Base-by-base conservation (phyloP, 495 filamentous ascomycete genomes). In the Aspergillus conjunctus region DNA sequence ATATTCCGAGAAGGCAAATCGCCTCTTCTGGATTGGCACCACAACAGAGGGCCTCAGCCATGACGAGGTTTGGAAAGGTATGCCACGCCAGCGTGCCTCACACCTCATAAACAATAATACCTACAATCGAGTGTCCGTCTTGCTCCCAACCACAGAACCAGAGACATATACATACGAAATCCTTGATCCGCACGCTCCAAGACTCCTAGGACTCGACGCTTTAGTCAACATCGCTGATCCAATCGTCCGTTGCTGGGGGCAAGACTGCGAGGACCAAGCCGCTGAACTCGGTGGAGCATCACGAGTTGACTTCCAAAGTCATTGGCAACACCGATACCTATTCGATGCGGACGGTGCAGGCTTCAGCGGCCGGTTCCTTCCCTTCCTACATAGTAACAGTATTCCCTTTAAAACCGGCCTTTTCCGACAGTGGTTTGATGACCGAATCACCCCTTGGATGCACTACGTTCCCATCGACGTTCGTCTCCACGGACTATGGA, bases 401-500 rank as follows among this genome's bases (percentile, higher is more conserved):
- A 72, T 91, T 1, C 87, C 88, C 0, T 84, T 94, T 62, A 79
- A 85, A 34, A 75, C 78, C 0, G 79, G 85, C 0, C 74, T 92
- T 4, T 92, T 92, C 70, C 77, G 84, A 4, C 83, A 90, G 62
- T 94, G 91, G 91, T 91, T 84, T 68, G 87, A 88, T 54, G 81
- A 84, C 21, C 82, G 91, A 0, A 66, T 94, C 15, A 77, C 79
- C 54, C 82, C 90, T 7, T 94, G 90, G 90, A 73, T 83, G 20
- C 90, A 94, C 70, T 94, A 91, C 54, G 86, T 92, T 0, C 91
- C 91, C 0, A 58, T 92, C 4, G 91, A 93, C 66, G 59, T 88
- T 6, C 80, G 91, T 6, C 81, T 84, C 17, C 87, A 89, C 56
- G 86, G 78, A 0, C 69, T 91, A 45, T 86, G 85, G 68, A 82